Percentiles rank a stretch among this genome's conserved stretches.
Evolutionary conservation across 176 grass and related monocot genomes (phyloP).

Genomic region (Cenchrus fungigraminus): DNA sequence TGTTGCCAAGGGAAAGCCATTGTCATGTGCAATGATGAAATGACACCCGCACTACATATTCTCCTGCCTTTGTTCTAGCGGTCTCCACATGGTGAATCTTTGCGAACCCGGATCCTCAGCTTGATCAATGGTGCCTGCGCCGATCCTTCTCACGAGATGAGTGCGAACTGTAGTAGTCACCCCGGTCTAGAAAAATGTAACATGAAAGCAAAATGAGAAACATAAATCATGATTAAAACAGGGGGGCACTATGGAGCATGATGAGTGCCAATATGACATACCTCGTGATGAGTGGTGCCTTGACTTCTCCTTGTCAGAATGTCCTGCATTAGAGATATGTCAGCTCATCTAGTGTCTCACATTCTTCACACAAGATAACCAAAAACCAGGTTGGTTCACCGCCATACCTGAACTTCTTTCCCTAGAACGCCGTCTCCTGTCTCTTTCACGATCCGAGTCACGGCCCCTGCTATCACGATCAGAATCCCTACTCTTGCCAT

Average conservation of each 20-base stretch:
- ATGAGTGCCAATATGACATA: constrained; percentile 54
- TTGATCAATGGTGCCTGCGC: constrained; percentile 53
- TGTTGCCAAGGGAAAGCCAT: neutral
- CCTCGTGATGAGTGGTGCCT: constrained; percentile 72
- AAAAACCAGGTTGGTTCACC: constrained; percentile 18
- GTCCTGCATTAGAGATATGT: constrained; percentile 51
- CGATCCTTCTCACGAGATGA: constrained; percentile 75
- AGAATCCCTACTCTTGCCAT: constrained; percentile 55
- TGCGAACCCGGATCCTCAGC: neutral
- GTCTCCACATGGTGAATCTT: neutral
- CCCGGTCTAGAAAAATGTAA: constrained; percentile 50
- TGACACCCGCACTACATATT: neutral
- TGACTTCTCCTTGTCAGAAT: constrained; percentile 65
- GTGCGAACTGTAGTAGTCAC: constrained; percentile 55
- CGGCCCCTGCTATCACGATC: constrained; percentile 68
- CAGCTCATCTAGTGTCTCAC: constrained; percentile 1
- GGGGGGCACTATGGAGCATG: neutral
- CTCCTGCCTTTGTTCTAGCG: neutral
- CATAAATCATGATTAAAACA: neutral
- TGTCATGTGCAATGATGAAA: constrained; percentile 5
- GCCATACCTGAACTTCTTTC: constrained; percentile 79
- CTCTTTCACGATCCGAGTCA: constrained; percentile 69
- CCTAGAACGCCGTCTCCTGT: constrained; percentile 57
- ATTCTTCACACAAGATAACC: neutral
- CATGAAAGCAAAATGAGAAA: constrained; percentile 31